Evolutionary conservation across 2,329 filamentous ascomycete genomes (phyloP).

Genomic region (Blastomyces emzantsi): DNA sequence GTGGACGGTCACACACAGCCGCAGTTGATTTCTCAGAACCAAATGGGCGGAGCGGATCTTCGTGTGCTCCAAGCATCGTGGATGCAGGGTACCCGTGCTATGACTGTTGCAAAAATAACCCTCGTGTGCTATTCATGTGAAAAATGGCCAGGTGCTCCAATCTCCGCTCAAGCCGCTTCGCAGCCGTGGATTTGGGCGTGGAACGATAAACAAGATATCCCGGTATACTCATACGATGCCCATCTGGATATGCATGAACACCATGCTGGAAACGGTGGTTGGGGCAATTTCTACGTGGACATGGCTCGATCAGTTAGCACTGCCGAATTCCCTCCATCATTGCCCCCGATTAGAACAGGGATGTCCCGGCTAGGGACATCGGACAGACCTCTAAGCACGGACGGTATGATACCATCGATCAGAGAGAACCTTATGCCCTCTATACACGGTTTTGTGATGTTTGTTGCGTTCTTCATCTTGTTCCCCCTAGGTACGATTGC

Average conservation of each 20-base stretch:
- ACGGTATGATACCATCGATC: background rate
- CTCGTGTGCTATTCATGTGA: conserved; percentile 2
- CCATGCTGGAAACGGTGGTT: conserved; percentile 1
- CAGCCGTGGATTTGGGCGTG: conserved; percentile 7
- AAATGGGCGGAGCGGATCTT: conserved; percentile 6
- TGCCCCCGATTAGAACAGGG: conserved; percentile 1
- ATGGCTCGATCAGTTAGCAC: conserved; percentile 6
- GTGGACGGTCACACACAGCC: background rate
- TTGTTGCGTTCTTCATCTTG: conserved; percentile 5
- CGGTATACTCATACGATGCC: conserved; percentile 1
- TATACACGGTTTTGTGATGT: conserved; percentile 5
- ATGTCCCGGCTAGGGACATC: background rate
- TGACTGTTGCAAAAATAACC: background rate
- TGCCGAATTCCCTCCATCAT: background rate
- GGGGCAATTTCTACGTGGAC: conserved; percentile 4
- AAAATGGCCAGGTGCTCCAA: conserved; percentile 1
- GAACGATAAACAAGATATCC: conserved; percentile 5
- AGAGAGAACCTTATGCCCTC: background rate
- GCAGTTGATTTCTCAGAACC: background rate
- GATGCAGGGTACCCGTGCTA: background rate
- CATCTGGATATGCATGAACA: conserved; percentile 4
- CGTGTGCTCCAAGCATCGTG: conserved; percentile 4
- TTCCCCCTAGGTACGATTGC: background rate
- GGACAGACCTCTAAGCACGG: background rate
- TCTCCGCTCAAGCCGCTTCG: background rate